Conservation (phyloP, 140 eudicot genomes). For the Senecio squalidus region DNA sequence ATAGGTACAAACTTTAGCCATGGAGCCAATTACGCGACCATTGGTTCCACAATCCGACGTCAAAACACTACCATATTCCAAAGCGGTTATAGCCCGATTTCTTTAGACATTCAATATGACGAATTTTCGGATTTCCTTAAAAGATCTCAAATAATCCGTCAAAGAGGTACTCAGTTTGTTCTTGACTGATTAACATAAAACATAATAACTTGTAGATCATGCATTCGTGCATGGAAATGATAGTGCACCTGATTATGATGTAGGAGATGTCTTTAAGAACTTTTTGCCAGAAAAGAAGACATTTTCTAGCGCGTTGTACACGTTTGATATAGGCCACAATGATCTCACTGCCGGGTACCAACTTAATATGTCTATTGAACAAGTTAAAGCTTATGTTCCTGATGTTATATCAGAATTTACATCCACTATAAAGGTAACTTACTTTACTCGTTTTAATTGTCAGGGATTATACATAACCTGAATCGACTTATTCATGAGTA, state of each 20-base stretch:
- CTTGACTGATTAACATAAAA: background rate
- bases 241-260: background rate
- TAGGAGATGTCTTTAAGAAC: conserved; percentile 37
- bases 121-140: conserved; percentile 48
- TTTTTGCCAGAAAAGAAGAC: conserved; percentile 38
- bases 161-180: conserved; percentile 47
- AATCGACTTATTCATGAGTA: background rate
- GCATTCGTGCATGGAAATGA: background rate
- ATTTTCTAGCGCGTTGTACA: conserved; percentile 60
- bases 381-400: conserved; percentile 65
- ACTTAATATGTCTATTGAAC: conserved; percentile 60
- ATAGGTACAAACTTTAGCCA: conserved; percentile 74
- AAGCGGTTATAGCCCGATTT: conserved; percentile 73
- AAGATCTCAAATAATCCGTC: conserved; percentile 46
- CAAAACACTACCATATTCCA: conserved; percentile 67
- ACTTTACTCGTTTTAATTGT: background rate
- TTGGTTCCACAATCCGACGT: conserved; percentile 76
- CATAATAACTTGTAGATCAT: background rate
- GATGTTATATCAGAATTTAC: conserved; percentile 50
- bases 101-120: conserved; percentile 52
- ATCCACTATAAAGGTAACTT: conserved; percentile 46
- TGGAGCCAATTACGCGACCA: conserved; percentile 81
- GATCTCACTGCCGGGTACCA: conserved; percentile 83
- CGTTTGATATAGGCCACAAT: conserved; percentile 83
- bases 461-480: background rate